Conservation (phyloP, 176 grass and related monocot genomes). For the Raddia distichophylla region DNA sequence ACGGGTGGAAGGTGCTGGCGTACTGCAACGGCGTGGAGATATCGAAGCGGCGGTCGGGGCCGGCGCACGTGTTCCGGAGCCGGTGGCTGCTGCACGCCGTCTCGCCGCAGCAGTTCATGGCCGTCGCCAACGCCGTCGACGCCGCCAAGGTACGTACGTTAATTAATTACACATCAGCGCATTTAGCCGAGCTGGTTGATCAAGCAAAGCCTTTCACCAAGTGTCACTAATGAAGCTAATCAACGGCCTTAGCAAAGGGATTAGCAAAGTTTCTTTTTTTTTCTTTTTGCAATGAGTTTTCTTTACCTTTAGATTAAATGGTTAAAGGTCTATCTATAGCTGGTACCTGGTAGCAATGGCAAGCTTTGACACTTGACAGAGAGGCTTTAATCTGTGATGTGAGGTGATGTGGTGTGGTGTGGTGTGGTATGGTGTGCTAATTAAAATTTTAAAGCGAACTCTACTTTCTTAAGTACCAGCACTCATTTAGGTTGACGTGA, state of each 20-base stretch:
- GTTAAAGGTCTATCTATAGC: neutral
- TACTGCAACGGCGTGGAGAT: constrained; percentile 94
- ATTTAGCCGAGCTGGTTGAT: neutral
- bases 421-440: neutral
- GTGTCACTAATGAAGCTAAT: neutral
- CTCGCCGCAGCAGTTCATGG: constrained; percentile 89
- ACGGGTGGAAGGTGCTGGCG: constrained; percentile 85
- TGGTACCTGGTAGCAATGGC: neutral
- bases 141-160: constrained; percentile 76
- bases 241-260: neutral
- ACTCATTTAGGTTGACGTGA: neutral
- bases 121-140: constrained; percentile 87
- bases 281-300: neutral
- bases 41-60: constrained; percentile 61
- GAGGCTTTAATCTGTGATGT: neutral
- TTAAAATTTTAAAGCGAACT: neutral
- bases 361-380: neutral
- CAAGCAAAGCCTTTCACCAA: neutral
- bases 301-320: neutral
- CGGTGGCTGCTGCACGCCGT: constrained; percentile 80
- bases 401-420: constrained; percentile 17
- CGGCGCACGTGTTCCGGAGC: constrained; percentile 79
- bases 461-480: neutral
- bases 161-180: neutral
- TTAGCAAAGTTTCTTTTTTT: neutral